Percentiles rank a stretch among this genome's conserved stretches.
Evolutionary conservation across 2,329 filamentous ascomycete genomes (phyloP).

Genomic region (Fusarium protoensiforme): DNA sequence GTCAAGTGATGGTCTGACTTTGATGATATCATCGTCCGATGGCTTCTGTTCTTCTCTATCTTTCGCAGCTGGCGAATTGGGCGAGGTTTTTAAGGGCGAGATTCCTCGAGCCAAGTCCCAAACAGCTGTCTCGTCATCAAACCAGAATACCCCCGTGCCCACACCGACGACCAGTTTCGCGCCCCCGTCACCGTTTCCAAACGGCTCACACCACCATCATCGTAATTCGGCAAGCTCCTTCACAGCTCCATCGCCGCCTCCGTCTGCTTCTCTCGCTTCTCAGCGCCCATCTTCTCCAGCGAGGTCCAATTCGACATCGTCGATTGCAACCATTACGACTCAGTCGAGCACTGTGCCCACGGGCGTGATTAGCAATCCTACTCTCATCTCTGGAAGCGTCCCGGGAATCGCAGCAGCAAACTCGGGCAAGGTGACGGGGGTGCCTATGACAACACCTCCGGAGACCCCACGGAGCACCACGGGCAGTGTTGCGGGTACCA

Average conservation of each 20-base stretch:
- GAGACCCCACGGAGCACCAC: conserved; percentile 75
- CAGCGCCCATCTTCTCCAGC: conserved; percentile 81
- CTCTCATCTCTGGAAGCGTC: conserved; percentile 80
- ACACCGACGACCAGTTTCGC: conserved; percentile 75
- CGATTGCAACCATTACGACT: conserved; percentile 80
- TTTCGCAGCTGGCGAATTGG: conserved; percentile 85
- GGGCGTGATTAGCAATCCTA: conserved; percentile 78
- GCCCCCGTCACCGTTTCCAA: conserved; percentile 68
- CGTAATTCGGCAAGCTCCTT: conserved; percentile 69
- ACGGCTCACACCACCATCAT: conserved; percentile 62
- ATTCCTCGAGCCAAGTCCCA: conserved; percentile 62
- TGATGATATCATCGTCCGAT: conserved; percentile 97
- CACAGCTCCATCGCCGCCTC: conserved; percentile 66
- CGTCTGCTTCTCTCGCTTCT: conserved; percentile 66
- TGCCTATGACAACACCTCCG: conserved; percentile 89
- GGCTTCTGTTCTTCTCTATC: conserved; percentile 95
- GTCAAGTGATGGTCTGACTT: conserved; percentile 63
- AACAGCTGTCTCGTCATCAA: conserved; percentile 60
- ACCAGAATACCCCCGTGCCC: conserved; percentile 75
- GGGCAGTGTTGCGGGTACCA: conserved; percentile 55
- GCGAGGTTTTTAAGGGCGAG: conserved; percentile 81
- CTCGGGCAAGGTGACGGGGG: conserved; percentile 68
- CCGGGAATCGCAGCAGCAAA: conserved; percentile 81
- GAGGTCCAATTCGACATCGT: conserved; percentile 87
- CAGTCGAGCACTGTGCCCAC: conserved; percentile 61